Conservation (phyloP, 169 alveolate genomes). For the Besnoitia besnoiti region DNA sequence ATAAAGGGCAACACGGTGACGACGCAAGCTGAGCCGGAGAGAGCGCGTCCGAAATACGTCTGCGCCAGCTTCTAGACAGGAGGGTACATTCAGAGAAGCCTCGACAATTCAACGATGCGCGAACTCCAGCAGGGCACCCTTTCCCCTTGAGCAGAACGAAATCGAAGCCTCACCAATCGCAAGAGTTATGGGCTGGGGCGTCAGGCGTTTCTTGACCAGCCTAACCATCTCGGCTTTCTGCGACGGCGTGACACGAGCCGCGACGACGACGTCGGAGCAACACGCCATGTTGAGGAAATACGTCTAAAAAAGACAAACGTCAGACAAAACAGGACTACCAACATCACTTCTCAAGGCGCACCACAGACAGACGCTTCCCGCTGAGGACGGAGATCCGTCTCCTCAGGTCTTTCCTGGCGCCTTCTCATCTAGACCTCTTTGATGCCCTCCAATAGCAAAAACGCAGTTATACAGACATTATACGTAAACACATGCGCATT, state of each 20-base stretch:
- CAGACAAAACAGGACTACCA: too few species aligned
- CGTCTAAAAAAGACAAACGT: constrained; percentile 38
- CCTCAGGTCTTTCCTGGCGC: too few species aligned
- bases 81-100: not conserved
- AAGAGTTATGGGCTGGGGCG: constrained; percentile 61
- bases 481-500: too few species aligned
- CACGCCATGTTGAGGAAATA: constrained; percentile 72
- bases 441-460: too few species aligned
- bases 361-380: too few species aligned
- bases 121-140: too few species aligned
- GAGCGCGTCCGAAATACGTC: not conserved
- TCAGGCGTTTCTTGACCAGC: constrained; percentile 56
- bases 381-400: too few species aligned
- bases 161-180: constrained; percentile 42
- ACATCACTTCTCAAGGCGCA: too few species aligned
- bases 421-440: too few species aligned
- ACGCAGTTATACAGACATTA: too few species aligned
- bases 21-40: not conserved
- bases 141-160: not conserved
- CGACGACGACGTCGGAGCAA: constrained; percentile 86
- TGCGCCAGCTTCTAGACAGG: too few species aligned
- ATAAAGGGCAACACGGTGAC: constrained; percentile 3
- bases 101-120: too few species aligned
- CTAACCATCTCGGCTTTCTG: constrained; percentile 94
- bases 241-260: constrained; percentile 96